Conservation (phyloP, 495 filamentous ascomycete genomes). For the Trichocladium antarcticum region DNA sequence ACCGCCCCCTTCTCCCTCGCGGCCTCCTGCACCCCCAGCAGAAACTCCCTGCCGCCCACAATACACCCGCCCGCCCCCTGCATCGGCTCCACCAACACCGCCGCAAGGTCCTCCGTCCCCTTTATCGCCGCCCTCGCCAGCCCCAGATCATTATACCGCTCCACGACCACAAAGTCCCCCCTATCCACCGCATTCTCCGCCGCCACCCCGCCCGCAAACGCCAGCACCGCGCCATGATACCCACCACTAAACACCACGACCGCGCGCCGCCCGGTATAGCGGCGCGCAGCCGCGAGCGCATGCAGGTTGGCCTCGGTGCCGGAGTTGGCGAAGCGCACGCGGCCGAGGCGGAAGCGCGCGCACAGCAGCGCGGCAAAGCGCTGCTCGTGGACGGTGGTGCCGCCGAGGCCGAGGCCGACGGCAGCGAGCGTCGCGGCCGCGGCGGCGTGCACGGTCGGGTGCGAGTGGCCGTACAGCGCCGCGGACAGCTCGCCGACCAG, state of each 20-base stretch:
- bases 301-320: conserved; percentile 46
- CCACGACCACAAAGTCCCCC: conserved; percentile 39
- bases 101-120: conserved; percentile 32
- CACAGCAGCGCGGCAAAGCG: conserved; percentile 31
- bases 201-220: conserved; percentile 22
- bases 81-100: conserved; percentile 50
- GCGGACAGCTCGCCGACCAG: conserved; percentile 44
- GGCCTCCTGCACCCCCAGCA: conserved; percentile 24
- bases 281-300: conserved; percentile 34
- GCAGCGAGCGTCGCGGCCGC: conserved; percentile 28
- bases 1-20: conserved; percentile 32
- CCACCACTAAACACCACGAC: conserved; percentile 42
- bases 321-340: conserved; percentile 41
- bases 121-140: conserved; percentile 28
- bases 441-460: conserved; percentile 31
- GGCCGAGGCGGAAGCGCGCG: conserved; percentile 34
- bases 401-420: conserved; percentile 34
- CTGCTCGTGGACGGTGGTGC: conserved; percentile 31
- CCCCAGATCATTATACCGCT: conserved; percentile 40
- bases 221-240: conserved; percentile 46
- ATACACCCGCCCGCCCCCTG: conserved; percentile 46
- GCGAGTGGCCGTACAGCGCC: conserved; percentile 45
- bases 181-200: conserved; percentile 24
- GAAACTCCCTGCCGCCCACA: conserved; percentile 35
- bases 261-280: conserved; percentile 32